These are phyloP conservation scores for Oryza meridionalis DNA, from an alignment of 176 grass and related monocot species.

Conservation along the genomic window DNA sequence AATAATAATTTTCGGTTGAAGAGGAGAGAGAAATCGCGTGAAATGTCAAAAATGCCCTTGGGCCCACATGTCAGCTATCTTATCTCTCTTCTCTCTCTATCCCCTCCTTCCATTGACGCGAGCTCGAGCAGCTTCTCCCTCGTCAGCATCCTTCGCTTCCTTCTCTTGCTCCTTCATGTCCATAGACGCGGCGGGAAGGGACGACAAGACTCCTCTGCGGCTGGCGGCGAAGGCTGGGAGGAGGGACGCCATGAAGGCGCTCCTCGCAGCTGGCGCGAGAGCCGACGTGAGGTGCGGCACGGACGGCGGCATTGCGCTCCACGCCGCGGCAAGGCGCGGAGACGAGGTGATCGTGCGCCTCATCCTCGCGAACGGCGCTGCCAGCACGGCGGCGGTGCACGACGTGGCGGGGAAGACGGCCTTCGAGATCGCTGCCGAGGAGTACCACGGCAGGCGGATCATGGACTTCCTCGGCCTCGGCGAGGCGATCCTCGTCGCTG, in stretches of 20 bases:
- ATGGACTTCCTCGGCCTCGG: constrained; percentile 58
- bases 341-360: constrained; percentile 49
- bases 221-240: constrained; percentile 48
- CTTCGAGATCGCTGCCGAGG: constrained; percentile 56
- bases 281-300: constrained; percentile 47
- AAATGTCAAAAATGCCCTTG: too few species aligned
- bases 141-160: constrained; percentile 18
- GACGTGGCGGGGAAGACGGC: constrained; percentile 58
- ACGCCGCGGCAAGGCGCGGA: constrained; percentile 54
- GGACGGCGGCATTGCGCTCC: constrained; percentile 51
- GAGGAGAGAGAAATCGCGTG: too few species aligned
- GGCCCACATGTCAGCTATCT: too few species aligned
- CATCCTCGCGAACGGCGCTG: constrained; percentile 42
- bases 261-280: constrained; percentile 51
- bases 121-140: constrained; percentile 12
- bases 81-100: too few species aligned
- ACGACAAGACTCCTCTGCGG: constrained; percentile 60
- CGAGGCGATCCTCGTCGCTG: constrained; percentile 51
- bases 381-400: constrained; percentile 52
- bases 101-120: too few species aligned
- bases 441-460: constrained; percentile 43
- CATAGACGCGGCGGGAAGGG: constrained; percentile 54
- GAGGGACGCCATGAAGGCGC: constrained; percentile 46
- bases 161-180: constrained; percentile 30
- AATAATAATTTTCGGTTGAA: too few species aligned